Evolutionary conservation across 2,329 filamentous ascomycete genomes (phyloP).

Genomic region (Cyclaneusma minus): DNA sequence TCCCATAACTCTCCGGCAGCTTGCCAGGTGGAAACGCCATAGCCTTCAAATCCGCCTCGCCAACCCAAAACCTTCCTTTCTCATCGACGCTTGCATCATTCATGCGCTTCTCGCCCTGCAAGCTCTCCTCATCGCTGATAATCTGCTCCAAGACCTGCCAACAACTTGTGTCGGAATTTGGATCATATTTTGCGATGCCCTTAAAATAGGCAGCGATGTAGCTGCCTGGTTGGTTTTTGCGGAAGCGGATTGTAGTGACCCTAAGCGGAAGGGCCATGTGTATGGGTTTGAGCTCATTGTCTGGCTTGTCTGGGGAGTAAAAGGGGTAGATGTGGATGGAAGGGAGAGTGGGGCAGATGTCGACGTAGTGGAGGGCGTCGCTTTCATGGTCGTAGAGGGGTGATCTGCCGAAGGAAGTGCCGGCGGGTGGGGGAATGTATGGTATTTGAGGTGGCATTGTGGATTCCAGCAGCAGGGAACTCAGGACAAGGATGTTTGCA

Average conservation of each 20-base stretch:
- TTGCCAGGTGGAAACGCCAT: conserved; percentile 18
- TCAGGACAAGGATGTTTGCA: too few species aligned
- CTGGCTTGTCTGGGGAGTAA: too few species aligned
- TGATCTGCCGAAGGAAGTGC: too few species aligned
- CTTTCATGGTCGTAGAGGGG: too few species aligned
- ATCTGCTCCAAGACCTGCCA: conserved; percentile 22
- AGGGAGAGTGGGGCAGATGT: too few species aligned
- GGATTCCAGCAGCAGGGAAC: too few species aligned
- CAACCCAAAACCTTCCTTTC: conserved; percentile 20
- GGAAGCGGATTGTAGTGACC: conserved; percentile 21
- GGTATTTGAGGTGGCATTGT: too few species aligned
- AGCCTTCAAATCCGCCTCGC: conserved; percentile 21
- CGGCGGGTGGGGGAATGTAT: too few species aligned
- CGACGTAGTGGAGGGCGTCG: too few species aligned
- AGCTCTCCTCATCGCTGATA: conserved; percentile 15
- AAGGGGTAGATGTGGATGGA: too few species aligned
- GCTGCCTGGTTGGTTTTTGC: conserved; percentile 17
- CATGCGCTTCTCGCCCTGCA: conserved; percentile 17
- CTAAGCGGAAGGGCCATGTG: too few species aligned
- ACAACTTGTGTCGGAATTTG: conserved; percentile 20
- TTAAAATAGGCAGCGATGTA: conserved; percentile 24
- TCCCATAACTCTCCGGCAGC: conserved; percentile 16
- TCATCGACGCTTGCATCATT: conserved; percentile 22
- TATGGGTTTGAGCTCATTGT: too few species aligned
- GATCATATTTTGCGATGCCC: conserved; percentile 21